Evolutionary conservation across 495 filamentous ascomycete genomes (phyloP), one percentile per base, ranked within the genome.

Genomic region (Penicillium simplicissimum): DNA sequence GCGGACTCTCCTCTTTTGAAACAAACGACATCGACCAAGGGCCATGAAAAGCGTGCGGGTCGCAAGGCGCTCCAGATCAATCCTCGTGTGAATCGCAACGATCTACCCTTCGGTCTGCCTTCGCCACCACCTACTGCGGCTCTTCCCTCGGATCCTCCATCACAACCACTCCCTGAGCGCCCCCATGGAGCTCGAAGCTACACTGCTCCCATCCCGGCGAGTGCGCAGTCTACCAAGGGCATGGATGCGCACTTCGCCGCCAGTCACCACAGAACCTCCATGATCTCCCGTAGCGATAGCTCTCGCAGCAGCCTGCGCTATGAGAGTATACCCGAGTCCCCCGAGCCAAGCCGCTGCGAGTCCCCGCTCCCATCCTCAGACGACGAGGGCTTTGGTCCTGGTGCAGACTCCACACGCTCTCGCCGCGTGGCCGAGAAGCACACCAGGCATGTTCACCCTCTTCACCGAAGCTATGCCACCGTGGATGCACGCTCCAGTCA

Each of bases 311-410:
- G 69, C n/a, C 42, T 73, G 23, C 62, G 64, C 9, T 57, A 68
- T 52, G 71, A 72, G 33, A 70, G 60, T 21, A 60, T 65, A 28
- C 63, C 62, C 3, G 62, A 69, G 35, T 64, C 65, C n/a, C 54
- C 65, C n/a, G 65, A 66, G 19, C 62, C 55, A 19, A 34, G 21
- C 47, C 66, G 60, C n/a, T 56, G 66, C 6, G 72, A 78, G 28
- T 77, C 71, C 0, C 73, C 78, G 3, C 55, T 81, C 15, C 73
- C 75, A 36, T 79, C 78, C 42, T 81, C 78, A 0, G 78, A 81
- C 37, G 78, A 81, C 11, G 78, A 81, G 51, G 65, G 69, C n/a
- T 69, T 72, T 23, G 65, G 68, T 21, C 66, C 64, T 1, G 45
- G 17, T 21, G 34, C 51, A 15, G 57, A 58, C 1, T 33, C 36